These are phyloP conservation scores for Fusarium burgessii DNA, from an alignment of 2,329 filamentous ascomycete genomes.

Conservation along the genomic window DNA sequence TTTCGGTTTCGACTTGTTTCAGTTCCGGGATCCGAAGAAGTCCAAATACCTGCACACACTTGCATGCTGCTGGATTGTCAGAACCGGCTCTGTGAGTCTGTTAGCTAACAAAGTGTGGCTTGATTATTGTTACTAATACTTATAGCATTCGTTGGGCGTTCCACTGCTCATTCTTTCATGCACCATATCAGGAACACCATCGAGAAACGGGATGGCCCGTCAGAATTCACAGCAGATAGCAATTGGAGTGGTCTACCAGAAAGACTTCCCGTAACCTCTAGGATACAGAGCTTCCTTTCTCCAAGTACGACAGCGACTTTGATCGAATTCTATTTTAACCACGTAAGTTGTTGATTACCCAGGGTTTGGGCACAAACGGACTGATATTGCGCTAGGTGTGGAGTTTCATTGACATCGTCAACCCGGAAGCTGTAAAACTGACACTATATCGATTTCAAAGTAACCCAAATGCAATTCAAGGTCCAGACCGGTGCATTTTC, in stretches of 20 bases:
- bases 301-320: slow-evolving; percentile 63
- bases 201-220: slow-evolving; percentile 64
- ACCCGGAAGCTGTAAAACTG: slow-evolving; percentile 65
- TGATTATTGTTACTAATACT: slow-evolving; percentile 25
- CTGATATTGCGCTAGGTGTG: slow-evolving; percentile 59
- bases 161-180: slow-evolving; percentile 70
- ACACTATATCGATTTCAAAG: slow-evolving; percentile 61
- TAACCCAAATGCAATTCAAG: slow-evolving; percentile 51
- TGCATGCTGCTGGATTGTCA: slow-evolving; percentile 71
- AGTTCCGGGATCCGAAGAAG: slow-evolving; percentile 62
- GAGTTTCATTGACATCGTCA: slow-evolving; percentile 71
- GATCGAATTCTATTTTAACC: slow-evolving; percentile 66
- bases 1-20: slow-evolving; percentile 1
- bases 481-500: slow-evolving; percentile 68
- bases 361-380: not conserved
- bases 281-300: slow-evolving; percentile 47
- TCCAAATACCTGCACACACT: slow-evolving; percentile 64
- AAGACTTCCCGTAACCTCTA: slow-evolving; percentile 53
- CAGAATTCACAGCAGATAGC: slow-evolving; percentile 69
- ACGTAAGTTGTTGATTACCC: slow-evolving; percentile 55
- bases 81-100: slow-evolving; percentile 65
- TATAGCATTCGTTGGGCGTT: slow-evolving; percentile 71
- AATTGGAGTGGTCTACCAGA: slow-evolving; percentile 69
- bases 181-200: slow-evolving; percentile 72
- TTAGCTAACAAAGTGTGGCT: not conserved